Conservation (phyloP, 257 asterid genomes). For the Solanum sejunctum region DNA sequence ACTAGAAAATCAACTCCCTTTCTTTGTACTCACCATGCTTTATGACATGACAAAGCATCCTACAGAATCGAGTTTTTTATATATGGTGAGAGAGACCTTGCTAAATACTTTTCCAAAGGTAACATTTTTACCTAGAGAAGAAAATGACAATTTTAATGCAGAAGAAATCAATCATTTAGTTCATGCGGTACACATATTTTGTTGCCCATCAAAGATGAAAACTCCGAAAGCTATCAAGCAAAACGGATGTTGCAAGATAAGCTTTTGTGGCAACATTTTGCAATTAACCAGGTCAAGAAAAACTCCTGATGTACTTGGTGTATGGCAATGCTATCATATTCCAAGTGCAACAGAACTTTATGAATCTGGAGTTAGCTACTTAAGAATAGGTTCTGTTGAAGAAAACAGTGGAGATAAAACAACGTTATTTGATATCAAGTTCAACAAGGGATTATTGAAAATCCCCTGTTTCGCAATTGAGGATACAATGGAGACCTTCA, state of each 20-base stretch:
- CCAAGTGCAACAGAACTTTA: constrained; percentile 6
- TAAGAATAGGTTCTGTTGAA: not conserved
- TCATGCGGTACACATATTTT: not conserved
- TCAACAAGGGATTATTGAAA: not conserved
- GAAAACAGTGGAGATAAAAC: not conserved
- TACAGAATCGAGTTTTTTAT: not conserved
- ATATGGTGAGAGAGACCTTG: not conserved
- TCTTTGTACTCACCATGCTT: not conserved
- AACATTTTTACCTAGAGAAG: not conserved
- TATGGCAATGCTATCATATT: not conserved
- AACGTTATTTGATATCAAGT: constrained; percentile 4
- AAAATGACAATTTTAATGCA: not conserved
- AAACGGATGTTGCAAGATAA: not conserved
- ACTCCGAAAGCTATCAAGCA: not conserved
- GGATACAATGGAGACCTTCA: constrained; percentile 2
- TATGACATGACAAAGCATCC: not conserved
- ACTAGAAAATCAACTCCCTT: not conserved
- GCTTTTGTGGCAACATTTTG: not conserved
- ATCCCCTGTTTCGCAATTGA: constrained; percentile 3
- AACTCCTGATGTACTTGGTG: not conserved
- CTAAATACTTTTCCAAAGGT: not conserved
- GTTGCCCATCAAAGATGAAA: not conserved
- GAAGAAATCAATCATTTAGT: not conserved
- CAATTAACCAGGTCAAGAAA: not conserved
- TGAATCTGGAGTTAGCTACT: constrained; percentile 4